Evolutionary conservation across 768 basidiomycete species (phyloP).

Genomic region (Mrakia blollopis): DNA sequence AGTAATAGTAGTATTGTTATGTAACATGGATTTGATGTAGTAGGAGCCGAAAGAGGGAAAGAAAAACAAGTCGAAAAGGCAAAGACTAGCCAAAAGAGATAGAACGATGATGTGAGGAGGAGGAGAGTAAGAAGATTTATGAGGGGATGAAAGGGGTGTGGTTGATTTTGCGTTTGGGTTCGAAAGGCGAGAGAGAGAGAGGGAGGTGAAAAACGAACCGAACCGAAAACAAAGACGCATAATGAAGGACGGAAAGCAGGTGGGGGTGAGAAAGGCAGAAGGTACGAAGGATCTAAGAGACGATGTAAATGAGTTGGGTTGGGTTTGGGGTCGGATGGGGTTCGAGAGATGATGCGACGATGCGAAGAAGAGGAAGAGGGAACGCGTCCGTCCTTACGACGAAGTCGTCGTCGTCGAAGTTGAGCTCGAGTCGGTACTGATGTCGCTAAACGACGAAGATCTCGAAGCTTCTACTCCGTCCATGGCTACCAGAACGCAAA

Average conservation of each 20-base stretch:
- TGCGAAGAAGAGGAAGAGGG: too few species aligned
- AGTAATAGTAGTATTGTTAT: too few species aligned
- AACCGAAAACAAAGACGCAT: neutral
- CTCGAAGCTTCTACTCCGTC: slow-evolving; percentile 1
- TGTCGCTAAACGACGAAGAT: neutral
- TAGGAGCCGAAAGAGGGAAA: neutral
- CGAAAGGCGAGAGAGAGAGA: too few species aligned
- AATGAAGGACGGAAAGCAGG: neutral
- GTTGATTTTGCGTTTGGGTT: too few species aligned
- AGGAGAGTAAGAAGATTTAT: too few species aligned
- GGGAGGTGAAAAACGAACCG: too few species aligned
- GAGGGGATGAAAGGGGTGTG: too few species aligned
- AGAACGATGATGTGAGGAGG: too few species aligned
- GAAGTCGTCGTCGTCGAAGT: too few species aligned
- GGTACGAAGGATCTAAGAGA: neutral
- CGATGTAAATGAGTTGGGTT: neutral
- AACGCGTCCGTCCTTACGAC: neutral
- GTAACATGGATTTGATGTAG: too few species aligned
- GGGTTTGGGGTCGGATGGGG: neutral
- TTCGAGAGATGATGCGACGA: too few species aligned
- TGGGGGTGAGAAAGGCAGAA: too few species aligned
- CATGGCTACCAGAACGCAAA: neutral
- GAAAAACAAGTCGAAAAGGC: neutral
- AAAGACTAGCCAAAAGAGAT: neutral
- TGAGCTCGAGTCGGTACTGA: neutral